Conservation (phyloP, 768 basidiomycete genomes). For the Mycena rosella region DNA sequence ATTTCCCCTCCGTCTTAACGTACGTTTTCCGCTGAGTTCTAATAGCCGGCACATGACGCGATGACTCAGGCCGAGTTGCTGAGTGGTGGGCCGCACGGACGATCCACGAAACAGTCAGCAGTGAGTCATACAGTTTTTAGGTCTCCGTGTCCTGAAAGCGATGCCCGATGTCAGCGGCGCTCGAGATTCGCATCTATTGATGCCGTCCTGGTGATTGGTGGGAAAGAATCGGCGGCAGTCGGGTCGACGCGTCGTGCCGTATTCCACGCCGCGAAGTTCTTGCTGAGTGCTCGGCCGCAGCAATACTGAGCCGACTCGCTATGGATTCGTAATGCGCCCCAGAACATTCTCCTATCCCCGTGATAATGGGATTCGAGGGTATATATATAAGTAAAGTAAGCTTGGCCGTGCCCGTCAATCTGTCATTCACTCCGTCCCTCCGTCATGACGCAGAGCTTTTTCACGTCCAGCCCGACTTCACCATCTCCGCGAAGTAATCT, state of each 20-base stretch:
- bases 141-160: not conserved
- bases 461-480: conserved; percentile 11
- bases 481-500: conserved; percentile 29
- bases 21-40: not conserved
- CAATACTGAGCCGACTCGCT: conserved; percentile 7
- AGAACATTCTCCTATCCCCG: conserved; percentile 19
- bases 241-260: conserved; percentile 18
- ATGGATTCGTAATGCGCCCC: conserved; percentile 21
- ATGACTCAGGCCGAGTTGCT: not conserved
- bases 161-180: conserved; percentile 24
- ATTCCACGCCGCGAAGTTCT: not conserved
- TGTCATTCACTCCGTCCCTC: not conserved
- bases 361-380: conserved; percentile 3
- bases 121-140: conserved; percentile 13
- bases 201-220: not conserved
- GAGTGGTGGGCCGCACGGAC: not conserved
- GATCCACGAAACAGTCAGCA: conserved; percentile 3
- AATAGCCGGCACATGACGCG: not conserved
- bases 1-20: not conserved
- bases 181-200: conserved; percentile 6
- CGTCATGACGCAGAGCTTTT: conserved; percentile 25
- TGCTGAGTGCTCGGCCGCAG: not conserved
- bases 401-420: not conserved
- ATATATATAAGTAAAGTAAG: too few relatives aligned
- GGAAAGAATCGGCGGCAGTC: conserved; percentile 5